Percentiles rank a stretch among this genome's conserved stretches.
Conservation (phyloP, 75 land plant species). For the Gnetum montanum region DNA sequence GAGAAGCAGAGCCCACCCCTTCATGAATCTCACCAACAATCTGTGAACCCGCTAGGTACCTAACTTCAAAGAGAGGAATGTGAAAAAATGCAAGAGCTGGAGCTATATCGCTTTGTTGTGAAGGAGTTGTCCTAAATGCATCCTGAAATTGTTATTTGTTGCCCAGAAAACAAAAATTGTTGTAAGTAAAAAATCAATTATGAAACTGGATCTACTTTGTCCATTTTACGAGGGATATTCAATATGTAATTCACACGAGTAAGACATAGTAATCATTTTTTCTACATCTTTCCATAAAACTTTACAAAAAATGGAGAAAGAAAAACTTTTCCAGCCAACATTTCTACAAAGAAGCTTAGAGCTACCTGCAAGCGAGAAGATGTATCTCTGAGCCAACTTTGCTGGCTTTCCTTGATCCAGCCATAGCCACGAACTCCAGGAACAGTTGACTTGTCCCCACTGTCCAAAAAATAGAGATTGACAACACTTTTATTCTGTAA, state of each 20-base stretch:
- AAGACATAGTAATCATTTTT: not conserved
- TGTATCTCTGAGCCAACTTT: conserved; percentile 47
- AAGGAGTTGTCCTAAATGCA: not conserved
- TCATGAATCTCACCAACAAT: conserved; percentile 56
- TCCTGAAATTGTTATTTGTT: conserved; percentile 6
- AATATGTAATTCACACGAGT: not conserved
- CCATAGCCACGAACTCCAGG: conserved; percentile 55
- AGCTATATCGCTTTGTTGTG: not conserved
- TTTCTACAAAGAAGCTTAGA: too few relatives aligned
- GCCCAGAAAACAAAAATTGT: not conserved
- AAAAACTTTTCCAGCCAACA: too few relatives aligned
- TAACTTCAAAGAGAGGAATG: conserved; percentile 60
- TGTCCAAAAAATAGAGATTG: conserved; percentile 80
- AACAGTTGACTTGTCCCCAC: conserved; percentile 67
- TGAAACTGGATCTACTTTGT: not conserved
- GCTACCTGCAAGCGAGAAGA: conserved; percentile 53
- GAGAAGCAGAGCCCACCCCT: conserved; percentile 42
- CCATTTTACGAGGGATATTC: not conserved
- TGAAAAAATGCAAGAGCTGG: conserved; percentile 69
- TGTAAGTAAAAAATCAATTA: not conserved
- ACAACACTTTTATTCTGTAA: conserved; percentile 54
- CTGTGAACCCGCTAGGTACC: conserved; percentile 15
- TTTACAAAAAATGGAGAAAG: too few relatives aligned
- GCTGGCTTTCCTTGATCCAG: conserved; percentile 87
- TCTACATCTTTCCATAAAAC: not conserved